A percentile compares a stretch with the other conserved stretches of the same genome.
phyloP scores from a whole-genome alignment of 2,329 filamentous ascomycete species.

The Chrysosporium queenslandicum region DNA sequence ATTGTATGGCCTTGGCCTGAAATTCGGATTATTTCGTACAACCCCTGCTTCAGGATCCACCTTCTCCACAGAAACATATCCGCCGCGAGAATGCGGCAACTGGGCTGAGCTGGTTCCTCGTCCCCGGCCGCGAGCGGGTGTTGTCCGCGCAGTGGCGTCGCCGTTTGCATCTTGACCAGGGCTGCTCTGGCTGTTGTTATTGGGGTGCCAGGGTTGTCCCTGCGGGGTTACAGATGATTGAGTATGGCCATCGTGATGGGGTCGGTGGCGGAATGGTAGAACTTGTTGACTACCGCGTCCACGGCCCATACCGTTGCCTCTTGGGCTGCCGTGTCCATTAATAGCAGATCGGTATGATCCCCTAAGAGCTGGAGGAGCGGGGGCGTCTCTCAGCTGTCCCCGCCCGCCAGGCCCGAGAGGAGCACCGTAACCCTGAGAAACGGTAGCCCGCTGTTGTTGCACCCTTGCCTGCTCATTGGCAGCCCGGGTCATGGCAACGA shows the following conservation, averaged over 20 bases:
- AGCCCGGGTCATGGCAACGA: constrained; percentile 49
- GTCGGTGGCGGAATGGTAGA: constrained; percentile 21
- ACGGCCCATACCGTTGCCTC: constrained; percentile 29
- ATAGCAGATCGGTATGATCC: constrained; percentile 52
- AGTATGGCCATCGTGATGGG: constrained; percentile 5
- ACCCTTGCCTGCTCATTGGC: constrained; percentile 26
- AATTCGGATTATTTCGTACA: constrained; percentile 43
- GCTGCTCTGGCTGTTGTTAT: neutral
- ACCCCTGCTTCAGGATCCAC: constrained; percentile 42
- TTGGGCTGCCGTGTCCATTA: constrained; percentile 36
- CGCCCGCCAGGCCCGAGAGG: constrained; percentile 48
- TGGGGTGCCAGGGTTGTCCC: constrained; percentile 3
- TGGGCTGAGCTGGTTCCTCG: constrained; percentile 7
- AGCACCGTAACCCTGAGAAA: constrained; percentile 49
- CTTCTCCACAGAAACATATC: constrained; percentile 33
- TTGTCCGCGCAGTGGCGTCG: neutral
- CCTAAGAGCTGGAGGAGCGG: constrained; percentile 47
- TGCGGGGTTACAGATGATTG: neutral
- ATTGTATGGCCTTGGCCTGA: constrained; percentile 41
- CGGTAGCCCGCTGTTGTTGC: constrained; percentile 49
- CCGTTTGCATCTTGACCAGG: neutral
- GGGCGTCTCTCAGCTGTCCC: constrained; percentile 50
- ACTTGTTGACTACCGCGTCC: constrained; percentile 26
- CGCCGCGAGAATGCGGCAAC: constrained; percentile 17
- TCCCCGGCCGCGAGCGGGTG: constrained; percentile 4